These are phyloP conservation scores for Vitis hybrid DNA, from an alignment of 177 flowering plant species.

Conservation along the genomic window DNA sequence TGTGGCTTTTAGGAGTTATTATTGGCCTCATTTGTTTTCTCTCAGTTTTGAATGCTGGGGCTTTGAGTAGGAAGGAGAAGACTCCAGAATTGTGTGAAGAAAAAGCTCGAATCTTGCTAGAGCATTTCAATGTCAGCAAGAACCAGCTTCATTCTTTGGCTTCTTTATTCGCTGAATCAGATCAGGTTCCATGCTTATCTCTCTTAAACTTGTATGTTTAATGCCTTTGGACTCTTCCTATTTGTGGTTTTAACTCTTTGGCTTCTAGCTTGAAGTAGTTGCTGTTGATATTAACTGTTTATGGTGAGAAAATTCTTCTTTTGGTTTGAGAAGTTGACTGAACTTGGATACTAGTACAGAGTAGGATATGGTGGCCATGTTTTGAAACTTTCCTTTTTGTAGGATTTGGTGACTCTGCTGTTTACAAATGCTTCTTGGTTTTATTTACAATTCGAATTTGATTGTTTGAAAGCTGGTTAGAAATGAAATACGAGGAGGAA, in stretches of 20 bases:
- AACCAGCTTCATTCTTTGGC: slow-evolving; percentile 45
- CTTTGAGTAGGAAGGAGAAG: slow-evolving; percentile 20
- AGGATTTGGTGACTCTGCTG: not conserved
- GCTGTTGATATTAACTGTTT: not conserved
- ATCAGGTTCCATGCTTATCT: slow-evolving; percentile 42
- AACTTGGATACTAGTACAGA: not conserved
- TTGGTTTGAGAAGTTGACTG: not conserved
- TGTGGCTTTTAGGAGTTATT: slow-evolving; percentile 31
- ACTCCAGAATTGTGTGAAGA: slow-evolving; percentile 22
- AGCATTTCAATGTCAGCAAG: slow-evolving; percentile 57
- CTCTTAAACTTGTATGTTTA: not conserved
- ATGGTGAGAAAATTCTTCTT: not conserved
- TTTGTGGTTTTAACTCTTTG: slow-evolving; percentile 2
- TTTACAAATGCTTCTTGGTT: not conserved
- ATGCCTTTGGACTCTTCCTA: not conserved
- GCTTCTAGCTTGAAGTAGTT: not conserved
- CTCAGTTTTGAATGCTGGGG: slow-evolving; percentile 19
- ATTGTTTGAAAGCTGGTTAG: not conserved
- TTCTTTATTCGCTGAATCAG: slow-evolving; percentile 39
- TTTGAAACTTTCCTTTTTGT: not conserved
- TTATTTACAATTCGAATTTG: not conserved
- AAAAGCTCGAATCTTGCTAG: slow-evolving; percentile 32
- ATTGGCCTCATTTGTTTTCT: slow-evolving; percentile 36
- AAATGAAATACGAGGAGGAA: not conserved
- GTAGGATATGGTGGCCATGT: not conserved